Percentiles rank a stretch among this genome's conserved stretches.
Evolutionary conservation across 2,329 filamentous ascomycete genomes (phyloP).

Genomic region (Fusarium piperis): DNA sequence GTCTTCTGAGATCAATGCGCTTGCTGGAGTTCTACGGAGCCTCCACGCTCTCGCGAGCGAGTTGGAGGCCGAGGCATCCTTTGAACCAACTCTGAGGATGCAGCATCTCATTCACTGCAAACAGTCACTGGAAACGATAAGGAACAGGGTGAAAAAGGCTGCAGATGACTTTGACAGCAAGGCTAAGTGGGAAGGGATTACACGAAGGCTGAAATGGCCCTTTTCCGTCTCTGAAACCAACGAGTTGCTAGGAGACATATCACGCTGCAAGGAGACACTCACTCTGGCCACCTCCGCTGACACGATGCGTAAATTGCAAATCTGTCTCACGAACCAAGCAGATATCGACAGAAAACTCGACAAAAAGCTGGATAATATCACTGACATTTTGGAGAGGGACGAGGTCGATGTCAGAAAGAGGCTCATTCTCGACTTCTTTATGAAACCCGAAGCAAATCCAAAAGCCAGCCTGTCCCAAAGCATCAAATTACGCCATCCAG

Average conservation of each 20-base stretch:
- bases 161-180: neutral
- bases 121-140: neutral
- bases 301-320: slow-evolving; percentile 14
- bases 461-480: neutral
- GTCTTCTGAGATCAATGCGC: slow-evolving; percentile 1
- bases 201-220: slow-evolving; percentile 17
- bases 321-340: neutral
- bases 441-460: slow-evolving; percentile 4
- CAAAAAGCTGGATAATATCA: neutral
- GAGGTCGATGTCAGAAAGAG: slow-evolving; percentile 3
- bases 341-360: neutral
- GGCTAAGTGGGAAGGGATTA: neutral
- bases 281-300: neutral
- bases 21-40: neutral
- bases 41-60: slow-evolving; percentile 2
- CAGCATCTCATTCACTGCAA: slow-evolving; percentile 7
- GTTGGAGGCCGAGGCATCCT: neutral
- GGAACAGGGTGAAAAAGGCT: neutral
- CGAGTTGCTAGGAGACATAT: slow-evolving; percentile 2
- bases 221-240: slow-evolving; percentile 15
- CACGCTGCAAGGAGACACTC: slow-evolving; percentile 3
- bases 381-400: neutral
- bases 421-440: slow-evolving; percentile 13
- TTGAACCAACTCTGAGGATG: neutral
- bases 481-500: slow-evolving; percentile 7